phyloP scores from a whole-genome alignment of 768 basidiomycete genomes.

The Suillus bovinus region DNA sequence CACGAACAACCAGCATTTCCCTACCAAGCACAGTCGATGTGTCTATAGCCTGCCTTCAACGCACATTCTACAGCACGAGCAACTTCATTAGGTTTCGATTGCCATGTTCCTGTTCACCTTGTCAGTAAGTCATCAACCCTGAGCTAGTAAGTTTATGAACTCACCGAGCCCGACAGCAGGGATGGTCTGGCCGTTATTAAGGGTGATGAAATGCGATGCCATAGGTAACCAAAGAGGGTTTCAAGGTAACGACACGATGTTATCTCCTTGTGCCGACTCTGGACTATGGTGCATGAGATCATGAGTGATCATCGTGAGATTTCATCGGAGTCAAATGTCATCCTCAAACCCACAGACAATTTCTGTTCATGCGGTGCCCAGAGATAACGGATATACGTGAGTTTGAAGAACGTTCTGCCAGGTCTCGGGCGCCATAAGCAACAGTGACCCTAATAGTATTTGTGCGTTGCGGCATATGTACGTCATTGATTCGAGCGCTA shows the following conservation, averaged over 20 bases:
- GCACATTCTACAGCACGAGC: constrained; percentile 70
- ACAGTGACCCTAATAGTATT: background rate
- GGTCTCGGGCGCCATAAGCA: background rate
- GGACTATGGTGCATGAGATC: background rate
- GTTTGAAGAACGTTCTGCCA: background rate
- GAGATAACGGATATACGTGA: background rate
- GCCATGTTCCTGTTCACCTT: constrained; percentile 67
- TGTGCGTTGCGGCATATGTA: background rate
- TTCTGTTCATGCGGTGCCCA: background rate
- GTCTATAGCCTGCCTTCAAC: constrained; percentile 76
- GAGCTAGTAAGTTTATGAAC: constrained; percentile 17
- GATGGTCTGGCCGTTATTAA: constrained; percentile 61
- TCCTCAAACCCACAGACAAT: background rate
- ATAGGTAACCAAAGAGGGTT: constrained; percentile 21
- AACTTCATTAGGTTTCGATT: constrained; percentile 73
- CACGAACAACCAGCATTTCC: constrained; percentile 2
- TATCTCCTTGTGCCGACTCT: background rate
- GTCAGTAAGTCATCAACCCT: background rate
- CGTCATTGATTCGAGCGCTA: too few relatives aligned
- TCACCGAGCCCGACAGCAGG: constrained; percentile 61
- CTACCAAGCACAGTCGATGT: constrained; percentile 69
- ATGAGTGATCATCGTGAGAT: background rate
- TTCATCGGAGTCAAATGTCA: background rate
- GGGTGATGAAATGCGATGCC: constrained; percentile 49
- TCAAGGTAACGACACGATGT: background rate